Base-by-base conservation (phyloP, 2,329 filamentous ascomycete genomes). In the Pseudohalonectria lignicola region DNA sequence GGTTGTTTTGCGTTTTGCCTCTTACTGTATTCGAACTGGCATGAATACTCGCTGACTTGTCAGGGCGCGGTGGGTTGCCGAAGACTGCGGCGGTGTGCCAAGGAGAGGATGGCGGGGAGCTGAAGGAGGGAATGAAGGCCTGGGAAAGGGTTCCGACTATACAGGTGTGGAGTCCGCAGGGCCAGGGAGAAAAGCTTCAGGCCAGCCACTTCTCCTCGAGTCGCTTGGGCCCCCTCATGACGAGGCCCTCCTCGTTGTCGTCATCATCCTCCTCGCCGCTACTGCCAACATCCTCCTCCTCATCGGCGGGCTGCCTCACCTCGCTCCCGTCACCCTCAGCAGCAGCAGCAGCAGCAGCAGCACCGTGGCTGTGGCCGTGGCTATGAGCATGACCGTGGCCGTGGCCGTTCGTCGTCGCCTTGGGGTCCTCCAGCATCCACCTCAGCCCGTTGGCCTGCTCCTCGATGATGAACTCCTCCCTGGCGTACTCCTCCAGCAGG, bases 391-490 rank as follows among this genome's bases (percentile, higher is more conserved):
- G 36, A 19, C 34, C 40, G 28, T 41, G 35, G 26, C 41, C 34
- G 25, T 45, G 44, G 3, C 44, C 46, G 15, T 28, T 46, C 50
- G 45, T 53, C 41, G 54, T 43, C 37, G 15, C 58, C 57, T 7
- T 55, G 58, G 25, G 53, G 10, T 70, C 69, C 4, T 73, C 69
- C 31, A 71, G 54, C 90, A 95, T 96, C 92, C 92, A 98, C 13
- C 82, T 86, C 53, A 92, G 64, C 5, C 90, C 90, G 55, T 96
- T 96, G 23, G 87, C 86, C 49, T 88, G 82, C 62, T 98, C 92
- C 59, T 98, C 92, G 11, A 95, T 72, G 0, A 86, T 86, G 51
- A 96, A 96, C 20, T 93, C 87, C 56, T 96, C 92, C 35, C 84
- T 73, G 2, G 90, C 90, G 56, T 96, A 98, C 60, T 96, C 92